phyloP scores from a whole-genome alignment of 169 alveolate species.

The Blepharisma undulans region DNA sequence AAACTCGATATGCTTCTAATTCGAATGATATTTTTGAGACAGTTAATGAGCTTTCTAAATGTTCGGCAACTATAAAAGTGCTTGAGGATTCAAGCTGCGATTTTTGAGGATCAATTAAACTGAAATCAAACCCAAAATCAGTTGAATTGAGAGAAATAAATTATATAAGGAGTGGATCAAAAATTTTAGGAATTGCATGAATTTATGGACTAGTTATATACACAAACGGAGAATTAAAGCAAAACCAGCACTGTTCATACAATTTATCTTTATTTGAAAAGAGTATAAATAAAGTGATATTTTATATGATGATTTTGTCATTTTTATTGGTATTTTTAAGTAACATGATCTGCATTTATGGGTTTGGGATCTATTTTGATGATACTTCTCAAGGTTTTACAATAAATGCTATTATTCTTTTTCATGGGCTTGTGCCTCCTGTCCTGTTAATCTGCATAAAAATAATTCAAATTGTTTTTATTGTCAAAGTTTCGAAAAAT shows the following conservation, averaged over 20 bases:
- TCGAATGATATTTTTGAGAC: neutral
- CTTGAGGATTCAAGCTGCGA: neutral
- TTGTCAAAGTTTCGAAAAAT: slow-evolving; percentile 23
- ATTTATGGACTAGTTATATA: neutral
- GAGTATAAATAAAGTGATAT: neutral
- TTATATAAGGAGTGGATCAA: neutral
- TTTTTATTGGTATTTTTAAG: neutral
- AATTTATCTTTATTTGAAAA: neutral
- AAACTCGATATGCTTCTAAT: neutral
- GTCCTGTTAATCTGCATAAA: slow-evolving; percentile 93
- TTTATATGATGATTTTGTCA: neutral
- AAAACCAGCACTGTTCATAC: neutral
- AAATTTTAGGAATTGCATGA: neutral
- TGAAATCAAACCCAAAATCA: slow-evolving; percentile 5
- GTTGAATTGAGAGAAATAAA: neutral
- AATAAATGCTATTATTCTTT: slow-evolving; percentile 72
- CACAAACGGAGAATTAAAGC: neutral
- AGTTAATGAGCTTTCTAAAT: neutral
- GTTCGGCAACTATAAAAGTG: neutral
- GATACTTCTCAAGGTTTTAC: neutral
- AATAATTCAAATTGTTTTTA: slow-evolving; percentile 90
- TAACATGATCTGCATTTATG: neutral
- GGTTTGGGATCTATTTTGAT: neutral
- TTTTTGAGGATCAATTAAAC: neutral
- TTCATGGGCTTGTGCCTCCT: slow-evolving; percentile 94